phyloP scores from a whole-genome alignment of 2,329 filamentous ascomycete genomes.

The Sphaerulina vaccinii region DNA sequence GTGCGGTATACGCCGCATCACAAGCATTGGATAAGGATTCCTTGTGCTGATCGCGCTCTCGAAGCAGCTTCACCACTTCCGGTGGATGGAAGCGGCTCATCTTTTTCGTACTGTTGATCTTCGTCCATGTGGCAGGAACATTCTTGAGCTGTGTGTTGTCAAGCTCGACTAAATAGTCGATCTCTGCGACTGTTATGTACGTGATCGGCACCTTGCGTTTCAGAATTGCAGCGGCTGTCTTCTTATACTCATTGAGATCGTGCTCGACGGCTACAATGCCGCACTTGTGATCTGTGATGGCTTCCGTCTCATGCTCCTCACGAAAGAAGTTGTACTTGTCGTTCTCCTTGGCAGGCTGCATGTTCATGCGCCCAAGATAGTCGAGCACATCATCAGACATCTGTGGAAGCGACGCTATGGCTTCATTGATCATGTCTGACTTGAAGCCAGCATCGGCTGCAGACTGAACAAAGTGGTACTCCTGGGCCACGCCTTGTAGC shows the following conservation, averaged over 20 bases:
- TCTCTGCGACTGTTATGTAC: conserved; percentile 82
- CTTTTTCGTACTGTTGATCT: conserved; percentile 92
- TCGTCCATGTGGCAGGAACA: conserved; percentile 90
- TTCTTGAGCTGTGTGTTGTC: conserved; percentile 77
- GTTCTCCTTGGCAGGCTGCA: conserved; percentile 75
- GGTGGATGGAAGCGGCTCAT: conserved; percentile 92
- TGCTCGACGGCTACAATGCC: conserved; percentile 91
- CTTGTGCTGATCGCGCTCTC: conserved; percentile 90
- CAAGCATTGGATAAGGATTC: conserved; percentile 90
- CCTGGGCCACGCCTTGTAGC: conserved; percentile 74
- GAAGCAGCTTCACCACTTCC: conserved; percentile 76
- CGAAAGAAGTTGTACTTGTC: conserved; percentile 95
- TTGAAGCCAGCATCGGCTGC: conserved; percentile 69
- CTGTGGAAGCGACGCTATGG: conserved; percentile 71
- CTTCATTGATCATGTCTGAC: conserved; percentile 66
- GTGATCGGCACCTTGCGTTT: conserved; percentile 65
- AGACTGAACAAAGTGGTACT: conserved; percentile 68
- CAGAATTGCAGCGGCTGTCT: conserved; percentile 68
- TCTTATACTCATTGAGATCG: conserved; percentile 75
- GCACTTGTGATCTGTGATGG: conserved; percentile 85
- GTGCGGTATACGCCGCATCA: conserved; percentile 71
- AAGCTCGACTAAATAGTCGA: conserved; percentile 93
- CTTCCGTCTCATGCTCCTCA: conserved; percentile 82
- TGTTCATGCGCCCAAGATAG: conserved; percentile 82
- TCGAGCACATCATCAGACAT: conserved; percentile 71